Conservation (phyloP, 2,329 filamentous ascomycete genomes). For the Akanthomyces muscarius region DNA sequence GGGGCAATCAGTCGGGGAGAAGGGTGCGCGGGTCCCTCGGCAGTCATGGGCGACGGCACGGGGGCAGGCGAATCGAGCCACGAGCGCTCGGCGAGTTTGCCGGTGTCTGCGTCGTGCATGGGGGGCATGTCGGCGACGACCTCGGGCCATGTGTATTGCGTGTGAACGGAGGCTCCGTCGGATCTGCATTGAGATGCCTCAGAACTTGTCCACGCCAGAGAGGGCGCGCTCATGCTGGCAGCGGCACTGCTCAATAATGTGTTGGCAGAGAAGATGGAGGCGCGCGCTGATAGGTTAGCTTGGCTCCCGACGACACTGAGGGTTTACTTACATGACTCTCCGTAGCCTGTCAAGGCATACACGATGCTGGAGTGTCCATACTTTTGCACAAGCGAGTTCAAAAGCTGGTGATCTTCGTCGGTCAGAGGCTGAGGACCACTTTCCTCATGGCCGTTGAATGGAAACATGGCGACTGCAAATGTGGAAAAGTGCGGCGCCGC, state of each 20-base stretch:
- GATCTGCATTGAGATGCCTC: constrained; percentile 38
- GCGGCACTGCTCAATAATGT: constrained; percentile 36
- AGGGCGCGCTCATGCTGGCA: constrained; percentile 33
- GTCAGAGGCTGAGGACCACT: constrained; percentile 32
- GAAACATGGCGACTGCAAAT: constrained; percentile 29
- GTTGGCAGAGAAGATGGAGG: constrained; percentile 37
- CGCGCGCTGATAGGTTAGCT: constrained; percentile 29
- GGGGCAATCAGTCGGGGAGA: constrained; percentile 35
- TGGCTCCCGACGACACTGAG: neutral
- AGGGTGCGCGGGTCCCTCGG: constrained; percentile 30
- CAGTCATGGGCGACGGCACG: constrained; percentile 33
- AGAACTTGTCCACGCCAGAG: constrained; percentile 39
- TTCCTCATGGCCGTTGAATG: constrained; percentile 33
- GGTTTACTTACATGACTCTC: constrained; percentile 33
- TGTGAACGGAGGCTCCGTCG: constrained; percentile 38
- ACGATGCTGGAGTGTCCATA: constrained; percentile 37
- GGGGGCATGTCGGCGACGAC: constrained; percentile 30
- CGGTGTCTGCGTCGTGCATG: constrained; percentile 33
- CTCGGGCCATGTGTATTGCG: constrained; percentile 37
- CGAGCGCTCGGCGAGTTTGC: constrained; percentile 33
- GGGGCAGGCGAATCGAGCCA: constrained; percentile 39
- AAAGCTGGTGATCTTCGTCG: constrained; percentile 37
- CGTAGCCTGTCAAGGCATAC: constrained; percentile 34
- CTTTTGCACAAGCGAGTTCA: constrained; percentile 34
- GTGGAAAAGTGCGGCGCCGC: neutral